phyloP scores from a whole-genome alignment of 2,329 filamentous ascomycete species.

The Epichloe hybrida region DNA sequence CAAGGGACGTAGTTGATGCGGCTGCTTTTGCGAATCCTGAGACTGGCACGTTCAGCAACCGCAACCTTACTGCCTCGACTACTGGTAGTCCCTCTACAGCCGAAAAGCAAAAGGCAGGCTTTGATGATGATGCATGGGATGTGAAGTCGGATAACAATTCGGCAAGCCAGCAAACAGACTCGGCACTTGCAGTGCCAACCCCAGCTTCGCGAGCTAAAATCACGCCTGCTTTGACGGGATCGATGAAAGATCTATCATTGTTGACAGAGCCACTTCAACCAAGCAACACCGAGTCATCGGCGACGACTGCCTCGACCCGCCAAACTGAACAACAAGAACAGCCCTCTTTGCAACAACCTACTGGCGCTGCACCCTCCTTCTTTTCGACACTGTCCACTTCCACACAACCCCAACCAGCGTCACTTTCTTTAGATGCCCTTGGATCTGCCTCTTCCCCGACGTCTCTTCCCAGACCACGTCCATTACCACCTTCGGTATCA shows the following conservation, averaged over 20 bases:
- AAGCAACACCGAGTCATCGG: constrained; percentile 24
- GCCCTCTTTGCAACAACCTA: constrained; percentile 29
- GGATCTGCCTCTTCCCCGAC: constrained; percentile 13
- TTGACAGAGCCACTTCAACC: constrained; percentile 40
- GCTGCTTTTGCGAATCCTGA: constrained; percentile 62
- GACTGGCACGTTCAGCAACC: constrained; percentile 10
- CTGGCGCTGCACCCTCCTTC: constrained; percentile 45
- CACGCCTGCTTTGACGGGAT: constrained; percentile 29
- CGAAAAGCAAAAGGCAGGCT: constrained; percentile 38
- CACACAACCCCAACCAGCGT: constrained; percentile 18
- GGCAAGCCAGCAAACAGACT: constrained; percentile 42
- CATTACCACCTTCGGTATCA: constrained; percentile 51
- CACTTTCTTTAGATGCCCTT: constrained; percentile 1
- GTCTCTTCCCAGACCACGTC: constrained; percentile 45
- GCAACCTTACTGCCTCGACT: constrained; percentile 12
- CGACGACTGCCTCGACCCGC: constrained; percentile 9
- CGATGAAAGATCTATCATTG: constrained; percentile 46
- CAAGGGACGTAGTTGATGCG: constrained; percentile 76
- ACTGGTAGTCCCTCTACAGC: constrained; percentile 14
- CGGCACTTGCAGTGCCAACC: constrained; percentile 9
- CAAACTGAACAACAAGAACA: constrained; percentile 15
- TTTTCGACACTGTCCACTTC: constrained; percentile 34
- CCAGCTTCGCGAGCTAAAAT: constrained; percentile 12
- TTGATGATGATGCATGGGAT: constrained; percentile 96
- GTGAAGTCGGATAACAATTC: constrained; percentile 47